Evolutionary conservation across 345 rosid species (phyloP), one percentile per base, ranked within the genome.

Genomic region (Gossypium raimondii): DNA sequence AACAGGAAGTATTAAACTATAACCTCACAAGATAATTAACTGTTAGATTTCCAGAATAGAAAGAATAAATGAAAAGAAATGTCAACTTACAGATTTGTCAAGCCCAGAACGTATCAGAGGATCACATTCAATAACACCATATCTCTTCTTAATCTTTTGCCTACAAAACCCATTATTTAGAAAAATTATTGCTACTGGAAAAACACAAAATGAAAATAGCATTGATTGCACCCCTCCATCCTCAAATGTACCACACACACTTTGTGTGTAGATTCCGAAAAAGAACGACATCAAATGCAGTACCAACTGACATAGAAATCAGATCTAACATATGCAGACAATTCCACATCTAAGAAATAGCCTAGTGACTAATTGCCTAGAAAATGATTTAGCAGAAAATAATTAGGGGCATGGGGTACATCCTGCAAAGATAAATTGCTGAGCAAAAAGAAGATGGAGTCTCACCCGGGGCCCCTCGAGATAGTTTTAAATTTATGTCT

Each of bases 111-210:
- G 92, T 77, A 94, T 72, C 24, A 90, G 88, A 18, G 92, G 85
- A 82, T 94, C 93, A 58, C 94, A 94, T 82, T 92, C 97, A 80
- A 92, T 86, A 70, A 90, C 93, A 34, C 97, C 97, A 68, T 91
- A 92, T 67, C 87, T 87, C 84, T 86, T 91, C 77, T 78, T 76
- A 66, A 82, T 47, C 81, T 85, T 92, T 75, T 82, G 86, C 86
- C 98, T 94, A 71, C 81, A 83, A 74, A 67, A 77, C 73, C 65
- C 65, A 76, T 52, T 13, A 63, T 25, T 75, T 58, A 77, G 41
- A 72, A 65, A 9, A 52, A 6, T 3, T 25, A 38, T 14, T 25
- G 14, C 43, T 5, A 34, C 41, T 22, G 5, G 68, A 24, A 63
- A n/a, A 72, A 73, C 2, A 16, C 3, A 29, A 41, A 29, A 61